Conservation (phyloP, 2,329 filamentous ascomycete genomes). For the Pseudogymnoascus sp. region DNA sequence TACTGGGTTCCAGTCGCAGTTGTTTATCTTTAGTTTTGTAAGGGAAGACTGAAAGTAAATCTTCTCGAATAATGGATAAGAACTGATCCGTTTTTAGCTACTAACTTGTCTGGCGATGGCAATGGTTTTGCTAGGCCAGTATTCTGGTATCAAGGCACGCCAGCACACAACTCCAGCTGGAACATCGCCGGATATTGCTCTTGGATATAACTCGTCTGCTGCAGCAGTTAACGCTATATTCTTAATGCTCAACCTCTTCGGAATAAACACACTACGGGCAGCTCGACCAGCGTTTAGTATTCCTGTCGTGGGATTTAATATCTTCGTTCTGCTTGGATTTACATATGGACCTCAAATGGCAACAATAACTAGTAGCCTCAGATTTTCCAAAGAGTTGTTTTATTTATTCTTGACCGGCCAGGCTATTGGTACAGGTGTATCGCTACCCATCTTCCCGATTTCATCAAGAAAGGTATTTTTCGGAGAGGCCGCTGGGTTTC, state of each 20-base stretch:
- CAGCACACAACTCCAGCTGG: constrained; percentile 39
- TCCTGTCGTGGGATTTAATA: constrained; percentile 60
- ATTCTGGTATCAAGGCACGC: constrained; percentile 53
- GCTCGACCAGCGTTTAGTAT: constrained; percentile 56
- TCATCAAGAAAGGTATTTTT: constrained; percentile 55
- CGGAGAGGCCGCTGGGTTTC: constrained; percentile 48
- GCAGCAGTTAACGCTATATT: constrained; percentile 58
- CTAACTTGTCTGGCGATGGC: constrained; percentile 44
- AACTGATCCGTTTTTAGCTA: constrained; percentile 10
- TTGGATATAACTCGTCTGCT: constrained; percentile 59
- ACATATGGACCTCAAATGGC: constrained; percentile 51
- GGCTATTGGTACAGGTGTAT: constrained; percentile 51
- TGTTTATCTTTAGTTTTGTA: constrained; percentile 34
- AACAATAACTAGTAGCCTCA: constrained; percentile 42
- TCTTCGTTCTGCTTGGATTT: constrained; percentile 53
- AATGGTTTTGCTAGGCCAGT: constrained; percentile 53
- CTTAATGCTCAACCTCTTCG: constrained; percentile 59
- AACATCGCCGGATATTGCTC: constrained; percentile 23
- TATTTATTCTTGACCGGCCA: constrained; percentile 37
- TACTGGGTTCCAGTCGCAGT: constrained; percentile 42
- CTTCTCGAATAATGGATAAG: not conserved
- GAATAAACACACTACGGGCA: constrained; percentile 54
- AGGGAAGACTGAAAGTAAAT: not conserved
- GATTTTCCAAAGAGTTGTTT: constrained; percentile 49
- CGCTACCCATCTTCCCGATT: constrained; percentile 54